Evolutionary conservation across 106 monocot species (phyloP).

Genomic region (Dioscorea alata): DNA sequence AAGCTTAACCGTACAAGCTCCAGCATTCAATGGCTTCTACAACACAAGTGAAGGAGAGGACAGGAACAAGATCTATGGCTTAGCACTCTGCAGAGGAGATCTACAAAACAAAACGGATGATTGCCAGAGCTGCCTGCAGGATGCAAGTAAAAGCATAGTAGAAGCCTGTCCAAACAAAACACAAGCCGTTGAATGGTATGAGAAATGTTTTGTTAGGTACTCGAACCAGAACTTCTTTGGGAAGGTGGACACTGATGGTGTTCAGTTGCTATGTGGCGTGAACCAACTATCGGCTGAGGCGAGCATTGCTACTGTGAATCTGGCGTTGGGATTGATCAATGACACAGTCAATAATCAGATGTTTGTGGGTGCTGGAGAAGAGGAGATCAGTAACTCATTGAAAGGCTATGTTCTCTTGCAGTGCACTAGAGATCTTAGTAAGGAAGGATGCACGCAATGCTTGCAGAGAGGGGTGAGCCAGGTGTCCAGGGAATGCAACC

Average conservation of each 20-base stretch:
- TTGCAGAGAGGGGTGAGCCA: conserved; percentile 8
- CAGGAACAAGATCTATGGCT: conserved; percentile 5
- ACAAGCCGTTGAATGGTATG: conserved; percentile 11
- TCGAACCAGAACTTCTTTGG: conserved; percentile 17
- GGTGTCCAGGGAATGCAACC: conserved; percentile 3
- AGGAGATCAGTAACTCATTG: neutral
- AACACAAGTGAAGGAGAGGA: conserved; percentile 1
- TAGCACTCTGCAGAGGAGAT: conserved; percentile 19
- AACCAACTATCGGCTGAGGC: neutral
- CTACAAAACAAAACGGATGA: neutral
- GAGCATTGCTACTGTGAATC: neutral
- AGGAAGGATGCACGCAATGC: conserved; percentile 14
- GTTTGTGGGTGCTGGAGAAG: conserved; percentile 9
- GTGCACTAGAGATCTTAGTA: conserved; percentile 32
- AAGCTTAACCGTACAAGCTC: neutral
- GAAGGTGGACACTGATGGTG: conserved; percentile 1
- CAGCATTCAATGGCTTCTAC: conserved; percentile 7
- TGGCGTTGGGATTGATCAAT: conserved; percentile 6
- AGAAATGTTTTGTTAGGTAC: neutral
- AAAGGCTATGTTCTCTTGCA: conserved; percentile 26
- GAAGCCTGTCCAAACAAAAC: conserved; percentile 14
- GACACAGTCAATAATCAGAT: conserved; percentile 1
- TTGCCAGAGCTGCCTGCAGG: conserved; percentile 12
- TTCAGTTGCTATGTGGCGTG: neutral
- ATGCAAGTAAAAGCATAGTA: neutral